Evolutionary conservation across 2,329 filamentous ascomycete species (phyloP).

Genomic region (Stemphylium beticola): DNA sequence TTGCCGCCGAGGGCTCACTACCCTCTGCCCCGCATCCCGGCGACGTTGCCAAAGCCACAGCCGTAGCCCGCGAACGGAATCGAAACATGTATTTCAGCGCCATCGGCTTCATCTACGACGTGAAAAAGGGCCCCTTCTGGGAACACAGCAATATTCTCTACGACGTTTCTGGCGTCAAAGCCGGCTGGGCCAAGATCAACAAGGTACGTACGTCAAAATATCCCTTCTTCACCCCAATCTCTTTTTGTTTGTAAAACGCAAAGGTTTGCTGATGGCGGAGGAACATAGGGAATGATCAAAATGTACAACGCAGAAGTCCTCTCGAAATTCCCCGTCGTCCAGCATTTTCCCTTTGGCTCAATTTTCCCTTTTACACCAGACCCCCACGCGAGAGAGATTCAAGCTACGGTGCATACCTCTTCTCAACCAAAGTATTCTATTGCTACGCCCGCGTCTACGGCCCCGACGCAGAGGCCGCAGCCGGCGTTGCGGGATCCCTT

Average conservation of each 20-base stretch:
- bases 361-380: conserved; percentile 57
- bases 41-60: conserved; percentile 61
- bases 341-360: conserved; percentile 73
- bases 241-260: too few species aligned
- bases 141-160: conserved; percentile 89
- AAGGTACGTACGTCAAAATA: too few species aligned
- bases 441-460: conserved; percentile 18
- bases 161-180: conserved; percentile 88
- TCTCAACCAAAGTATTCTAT: conserved; percentile 41
- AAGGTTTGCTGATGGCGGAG: too few species aligned
- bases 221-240: neutral
- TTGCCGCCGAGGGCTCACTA: conserved; percentile 80
- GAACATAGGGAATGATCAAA: conserved; percentile 85
- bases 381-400: conserved; percentile 44
- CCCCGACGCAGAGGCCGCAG: conserved; percentile 31
- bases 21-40: conserved; percentile 70
- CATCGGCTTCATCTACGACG: conserved; percentile 95
- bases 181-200: conserved; percentile 97
- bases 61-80: conserved; percentile 50
- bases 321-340: conserved; percentile 97
- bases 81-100: conserved; percentile 86
- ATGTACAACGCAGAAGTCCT: conserved; percentile 99
- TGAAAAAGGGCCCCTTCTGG: conserved; percentile 97
- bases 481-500: conserved; percentile 33
- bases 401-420: conserved; percentile 43